Percentiles rank a stretch among this genome's conserved stretches.
Evolutionary conservation across 768 basidiomycete genomes (phyloP).

Genomic region (Mycena indigotica): DNA sequence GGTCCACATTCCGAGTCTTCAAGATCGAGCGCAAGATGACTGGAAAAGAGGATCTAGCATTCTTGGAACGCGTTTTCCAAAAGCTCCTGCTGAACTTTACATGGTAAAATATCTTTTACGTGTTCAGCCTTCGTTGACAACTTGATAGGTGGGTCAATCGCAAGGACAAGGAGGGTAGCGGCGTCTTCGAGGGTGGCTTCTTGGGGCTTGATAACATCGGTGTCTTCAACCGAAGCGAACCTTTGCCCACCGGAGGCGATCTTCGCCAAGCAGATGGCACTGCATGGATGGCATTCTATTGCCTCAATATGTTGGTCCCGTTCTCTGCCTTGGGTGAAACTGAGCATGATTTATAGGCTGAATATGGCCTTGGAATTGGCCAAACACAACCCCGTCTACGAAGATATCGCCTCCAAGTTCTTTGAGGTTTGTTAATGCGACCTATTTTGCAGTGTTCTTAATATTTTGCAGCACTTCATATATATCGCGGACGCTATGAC

Average conservation of each 20-base stretch:
- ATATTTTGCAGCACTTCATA: conserved; percentile 77
- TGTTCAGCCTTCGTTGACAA: neutral
- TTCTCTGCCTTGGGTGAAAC: neutral
- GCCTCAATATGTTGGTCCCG: conserved; percentile 80
- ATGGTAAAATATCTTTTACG: conserved; percentile 67
- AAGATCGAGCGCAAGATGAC: conserved; percentile 97
- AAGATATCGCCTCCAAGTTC: conserved; percentile 99
- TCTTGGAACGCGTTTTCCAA: conserved; percentile 98
- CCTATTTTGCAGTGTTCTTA: conserved; percentile 5
- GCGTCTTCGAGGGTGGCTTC: conserved; percentile 98
- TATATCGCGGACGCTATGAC: conserved; percentile 99
- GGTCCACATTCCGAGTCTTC: conserved; percentile 98
- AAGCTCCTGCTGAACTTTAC: conserved; percentile 97
- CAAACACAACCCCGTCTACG: conserved; percentile 96
- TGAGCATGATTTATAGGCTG: conserved; percentile 54
- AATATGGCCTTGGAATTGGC: conserved; percentile 97
- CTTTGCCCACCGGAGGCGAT: conserved; percentile 89
- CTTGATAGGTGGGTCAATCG: conserved; percentile 91
- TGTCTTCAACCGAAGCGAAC: conserved; percentile 96
- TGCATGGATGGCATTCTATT: conserved; percentile 99
- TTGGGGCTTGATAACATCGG: conserved; percentile 98
- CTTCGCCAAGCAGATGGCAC: conserved; percentile 98
- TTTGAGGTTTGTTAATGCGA: conserved; percentile 61
- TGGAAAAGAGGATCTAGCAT: conserved; percentile 85
- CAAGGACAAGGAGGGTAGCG: conserved; percentile 92